phyloP scores from a whole-genome alignment of 1,139 yeast species.

The Keqinozyma sinolaborantium region DNA sequence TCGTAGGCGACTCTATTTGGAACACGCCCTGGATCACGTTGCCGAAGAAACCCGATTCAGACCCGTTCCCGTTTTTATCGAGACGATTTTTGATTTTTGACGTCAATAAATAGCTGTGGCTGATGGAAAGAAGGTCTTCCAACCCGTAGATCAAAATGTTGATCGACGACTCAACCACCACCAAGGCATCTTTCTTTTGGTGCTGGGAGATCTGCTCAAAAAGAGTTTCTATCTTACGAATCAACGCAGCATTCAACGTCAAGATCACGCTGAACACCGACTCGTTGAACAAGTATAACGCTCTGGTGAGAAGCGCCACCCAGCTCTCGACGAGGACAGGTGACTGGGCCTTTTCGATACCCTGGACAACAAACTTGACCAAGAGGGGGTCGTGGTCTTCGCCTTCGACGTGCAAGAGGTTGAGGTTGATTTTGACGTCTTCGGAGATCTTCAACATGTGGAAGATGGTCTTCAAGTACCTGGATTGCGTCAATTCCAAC shows the following conservation, averaged over 20 bases:
- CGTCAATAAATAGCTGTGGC: conserved; percentile 55
- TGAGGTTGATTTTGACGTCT: conserved; percentile 23
- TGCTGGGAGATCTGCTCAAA: conserved; percentile 21
- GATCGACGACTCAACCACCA: conserved; percentile 44
- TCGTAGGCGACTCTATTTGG: conserved; percentile 68
- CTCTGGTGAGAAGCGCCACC: conserved; percentile 40
- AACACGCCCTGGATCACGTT: conserved; percentile 85
- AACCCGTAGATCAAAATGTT: conserved; percentile 59
- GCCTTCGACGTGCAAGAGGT: conserved; percentile 28
- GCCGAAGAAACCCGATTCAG: conserved; percentile 55
- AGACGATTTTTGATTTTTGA: conserved; percentile 23
- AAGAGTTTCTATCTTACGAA: conserved; percentile 38
- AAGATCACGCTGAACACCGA: conserved; percentile 50
- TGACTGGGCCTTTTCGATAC: conserved; percentile 32
- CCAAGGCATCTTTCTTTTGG: conserved; percentile 14
- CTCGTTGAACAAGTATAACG: conserved; percentile 47
- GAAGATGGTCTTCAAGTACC: conserved; percentile 27
- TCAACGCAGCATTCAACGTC: conserved; percentile 47
- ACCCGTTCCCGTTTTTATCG: conserved; percentile 11
- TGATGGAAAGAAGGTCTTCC: conserved; percentile 56
- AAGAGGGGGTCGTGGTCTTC: conserved; percentile 31
- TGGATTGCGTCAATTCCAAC: conserved; percentile 27
- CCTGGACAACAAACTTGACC: conserved; percentile 33
- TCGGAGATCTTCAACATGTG: conserved; percentile 32
- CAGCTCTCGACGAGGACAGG: conserved; percentile 44